Evolutionary conservation across 2,329 filamentous ascomycete genomes (phyloP).

Genomic region (Cladosporium sp.): DNA sequence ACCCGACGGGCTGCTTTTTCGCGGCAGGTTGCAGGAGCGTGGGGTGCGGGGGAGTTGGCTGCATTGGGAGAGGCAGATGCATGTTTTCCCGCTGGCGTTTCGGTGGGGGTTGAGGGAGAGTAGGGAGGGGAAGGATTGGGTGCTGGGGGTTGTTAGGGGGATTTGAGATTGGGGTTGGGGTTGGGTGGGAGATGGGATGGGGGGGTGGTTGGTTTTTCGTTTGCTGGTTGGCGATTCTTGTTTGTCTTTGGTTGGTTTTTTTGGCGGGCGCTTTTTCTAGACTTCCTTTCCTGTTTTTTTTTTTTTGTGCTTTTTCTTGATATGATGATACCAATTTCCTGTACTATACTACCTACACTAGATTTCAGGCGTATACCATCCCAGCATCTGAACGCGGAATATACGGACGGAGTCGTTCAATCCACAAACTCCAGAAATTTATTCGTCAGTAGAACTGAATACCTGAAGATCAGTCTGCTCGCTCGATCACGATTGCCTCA

Average conservation of each 20-base stretch:
- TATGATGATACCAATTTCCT: too few species aligned
- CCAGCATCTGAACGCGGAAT: too few species aligned
- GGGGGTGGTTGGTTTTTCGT: not conserved
- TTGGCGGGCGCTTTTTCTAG: not conserved
- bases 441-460: too few species aligned
- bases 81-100: slow-evolving; percentile 53
- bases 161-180: slow-evolving; percentile 3
- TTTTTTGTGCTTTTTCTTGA: too few species aligned
- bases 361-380: too few species aligned
- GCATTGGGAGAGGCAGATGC: slow-evolving; percentile 58
- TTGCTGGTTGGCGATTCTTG: too few species aligned
- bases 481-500: too few species aligned
- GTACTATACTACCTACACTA: too few species aligned
- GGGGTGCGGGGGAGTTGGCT: slow-evolving; percentile 52
- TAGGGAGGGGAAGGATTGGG: slow-evolving; percentile 43
- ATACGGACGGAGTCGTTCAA: too few species aligned
- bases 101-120: slow-evolving; percentile 48
- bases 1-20: slow-evolving; percentile 49
- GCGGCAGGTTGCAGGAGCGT: slow-evolving; percentile 41
- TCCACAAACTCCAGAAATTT: too few species aligned
- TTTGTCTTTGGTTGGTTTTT: not conserved
- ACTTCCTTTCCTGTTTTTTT: not conserved
- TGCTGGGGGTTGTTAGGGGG: slow-evolving; percentile 33
- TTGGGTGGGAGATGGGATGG: not conserved
- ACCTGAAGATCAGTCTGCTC: too few species aligned